These are phyloP conservation scores for Aspergillus ibericus DNA, from an alignment of 2,329 filamentous ascomycete genomes.

Conservation along the genomic window DNA sequence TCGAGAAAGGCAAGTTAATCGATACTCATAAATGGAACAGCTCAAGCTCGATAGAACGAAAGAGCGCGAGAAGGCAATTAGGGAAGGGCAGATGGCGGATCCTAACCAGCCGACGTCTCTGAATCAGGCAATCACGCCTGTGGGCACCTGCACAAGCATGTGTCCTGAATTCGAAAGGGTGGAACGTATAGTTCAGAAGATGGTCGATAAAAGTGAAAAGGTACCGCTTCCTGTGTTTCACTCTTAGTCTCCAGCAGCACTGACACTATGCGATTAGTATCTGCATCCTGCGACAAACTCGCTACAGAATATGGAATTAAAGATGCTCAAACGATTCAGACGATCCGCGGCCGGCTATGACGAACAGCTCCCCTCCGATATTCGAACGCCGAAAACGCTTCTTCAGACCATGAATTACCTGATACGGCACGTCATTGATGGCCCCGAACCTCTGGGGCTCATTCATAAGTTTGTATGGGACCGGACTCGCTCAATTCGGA, in stretches of 20 bases:
- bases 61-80: slow-evolving; percentile 54
- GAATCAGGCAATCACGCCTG: slow-evolving; percentile 60
- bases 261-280: slow-evolving; percentile 27
- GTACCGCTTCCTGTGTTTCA: slow-evolving; percentile 37
- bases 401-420: slow-evolving; percentile 50
- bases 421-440: slow-evolving; percentile 53
- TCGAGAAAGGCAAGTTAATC: neutral
- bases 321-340: slow-evolving; percentile 65
- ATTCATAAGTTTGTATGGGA: slow-evolving; percentile 67
- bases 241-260: neutral
- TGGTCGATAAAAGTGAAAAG: slow-evolving; percentile 62
- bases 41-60: slow-evolving; percentile 52
- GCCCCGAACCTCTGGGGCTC: slow-evolving; percentile 50
- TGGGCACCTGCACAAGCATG: slow-evolving; percentile 64
- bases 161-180: slow-evolving; percentile 65
- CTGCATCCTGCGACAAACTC: slow-evolving; percentile 36
- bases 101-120: slow-evolving; percentile 61
- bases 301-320: slow-evolving; percentile 37
- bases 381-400: slow-evolving; percentile 56
- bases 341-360: slow-evolving; percentile 64
- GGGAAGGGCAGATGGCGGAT: slow-evolving; percentile 56
- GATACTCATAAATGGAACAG: slow-evolving; percentile 28
- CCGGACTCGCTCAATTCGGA: slow-evolving; percentile 63
- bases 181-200: slow-evolving; percentile 61
- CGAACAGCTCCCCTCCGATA: slow-evolving; percentile 63